phyloP scores from a whole-genome alignment of 1,284 basidiomycete genomes.

The Omphalotus olearius region DNA sequence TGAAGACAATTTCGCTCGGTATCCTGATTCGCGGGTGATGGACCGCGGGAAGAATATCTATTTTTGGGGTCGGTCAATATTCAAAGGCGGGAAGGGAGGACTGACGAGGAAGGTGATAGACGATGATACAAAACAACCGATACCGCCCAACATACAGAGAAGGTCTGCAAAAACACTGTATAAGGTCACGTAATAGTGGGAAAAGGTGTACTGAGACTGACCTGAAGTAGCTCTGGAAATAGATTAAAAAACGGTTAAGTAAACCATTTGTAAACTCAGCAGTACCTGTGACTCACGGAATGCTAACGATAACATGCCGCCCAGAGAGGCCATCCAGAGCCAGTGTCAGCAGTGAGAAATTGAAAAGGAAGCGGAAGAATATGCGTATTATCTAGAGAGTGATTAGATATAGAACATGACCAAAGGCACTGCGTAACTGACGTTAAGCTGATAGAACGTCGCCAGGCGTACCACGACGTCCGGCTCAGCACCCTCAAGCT shows the following conservation, averaged over 20 bases:
- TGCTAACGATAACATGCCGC: slow-evolving; percentile 42
- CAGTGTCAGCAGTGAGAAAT: slow-evolving; percentile 58
- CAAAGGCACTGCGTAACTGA: slow-evolving; percentile 29
- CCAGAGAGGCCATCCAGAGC: slow-evolving; percentile 55
- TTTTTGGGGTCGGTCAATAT: background rate
- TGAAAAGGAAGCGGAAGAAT: slow-evolving; percentile 66
- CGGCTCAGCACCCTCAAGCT: slow-evolving; percentile 63
- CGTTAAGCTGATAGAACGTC: slow-evolving; percentile 74
- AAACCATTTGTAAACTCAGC: slow-evolving; percentile 2
- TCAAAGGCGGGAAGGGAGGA: slow-evolving; percentile 7
- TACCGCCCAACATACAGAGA: slow-evolving; percentile 59
- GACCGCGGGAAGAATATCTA: slow-evolving; percentile 77
- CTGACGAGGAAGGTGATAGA: slow-evolving; percentile 68
- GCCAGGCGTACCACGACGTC: slow-evolving; percentile 65
- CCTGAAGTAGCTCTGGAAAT: slow-evolving; percentile 12
- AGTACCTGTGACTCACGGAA: slow-evolving; percentile 42
- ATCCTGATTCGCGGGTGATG: slow-evolving; percentile 56
- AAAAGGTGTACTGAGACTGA: slow-evolving; percentile 42
- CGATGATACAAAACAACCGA: slow-evolving; percentile 71
- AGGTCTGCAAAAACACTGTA: slow-evolving; percentile 43
- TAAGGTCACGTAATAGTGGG: slow-evolving; percentile 13
- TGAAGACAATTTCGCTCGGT: slow-evolving; percentile 35
- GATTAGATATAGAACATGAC: background rate
- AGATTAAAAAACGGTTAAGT: background rate
- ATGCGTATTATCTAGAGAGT: slow-evolving; percentile 51